phyloP scores from a whole-genome alignment of 169 alveolate genomes.

The Eimeria falciformis region DNA sequence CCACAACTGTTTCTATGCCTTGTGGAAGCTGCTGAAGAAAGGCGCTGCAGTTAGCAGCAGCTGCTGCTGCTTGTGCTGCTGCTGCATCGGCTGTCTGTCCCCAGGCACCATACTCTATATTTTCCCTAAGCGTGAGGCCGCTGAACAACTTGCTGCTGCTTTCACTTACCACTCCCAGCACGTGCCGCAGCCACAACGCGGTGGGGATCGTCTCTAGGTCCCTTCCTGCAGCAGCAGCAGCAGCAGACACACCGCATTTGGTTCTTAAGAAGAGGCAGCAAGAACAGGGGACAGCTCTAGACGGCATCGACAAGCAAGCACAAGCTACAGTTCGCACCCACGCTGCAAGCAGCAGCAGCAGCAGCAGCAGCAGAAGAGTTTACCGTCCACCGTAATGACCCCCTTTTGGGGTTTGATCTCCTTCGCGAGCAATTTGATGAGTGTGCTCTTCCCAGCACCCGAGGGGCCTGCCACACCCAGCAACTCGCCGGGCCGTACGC shows the following conservation, averaged over 20 bases:
- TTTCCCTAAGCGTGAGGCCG: slow-evolving; percentile 45
- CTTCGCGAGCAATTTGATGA: slow-evolving; percentile 54
- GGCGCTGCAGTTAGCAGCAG: slow-evolving; percentile 43
- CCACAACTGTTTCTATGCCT: neutral
- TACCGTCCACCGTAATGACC: slow-evolving; percentile 61
- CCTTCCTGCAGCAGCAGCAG: slow-evolving; percentile 59
- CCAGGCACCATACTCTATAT: slow-evolving; percentile 45
- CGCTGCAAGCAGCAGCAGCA: neutral
- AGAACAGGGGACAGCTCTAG: neutral
- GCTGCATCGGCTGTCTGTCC: neutral
- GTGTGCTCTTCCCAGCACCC: slow-evolving; percentile 62
- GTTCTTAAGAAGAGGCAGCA: neutral
- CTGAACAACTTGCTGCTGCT: slow-evolving; percentile 42
- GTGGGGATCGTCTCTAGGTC: slow-evolving; percentile 59
- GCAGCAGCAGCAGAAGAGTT: slow-evolving; percentile 36
- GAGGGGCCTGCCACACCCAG: slow-evolving; percentile 51
- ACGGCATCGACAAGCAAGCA: neutral
- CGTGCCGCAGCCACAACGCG: slow-evolving; percentile 30
- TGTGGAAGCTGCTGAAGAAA: neutral
- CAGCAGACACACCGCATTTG: neutral
- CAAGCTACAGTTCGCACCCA: neutral
- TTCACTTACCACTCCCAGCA: slow-evolving; percentile 60
- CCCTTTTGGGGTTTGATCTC: slow-evolving; percentile 40
- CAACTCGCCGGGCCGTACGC: slow-evolving; percentile 19
- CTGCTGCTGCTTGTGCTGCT: slow-evolving; percentile 35